Evolutionary conservation across 495 filamentous ascomycete genomes (phyloP).

Genomic region (Hyaloscypha variabilis): DNA sequence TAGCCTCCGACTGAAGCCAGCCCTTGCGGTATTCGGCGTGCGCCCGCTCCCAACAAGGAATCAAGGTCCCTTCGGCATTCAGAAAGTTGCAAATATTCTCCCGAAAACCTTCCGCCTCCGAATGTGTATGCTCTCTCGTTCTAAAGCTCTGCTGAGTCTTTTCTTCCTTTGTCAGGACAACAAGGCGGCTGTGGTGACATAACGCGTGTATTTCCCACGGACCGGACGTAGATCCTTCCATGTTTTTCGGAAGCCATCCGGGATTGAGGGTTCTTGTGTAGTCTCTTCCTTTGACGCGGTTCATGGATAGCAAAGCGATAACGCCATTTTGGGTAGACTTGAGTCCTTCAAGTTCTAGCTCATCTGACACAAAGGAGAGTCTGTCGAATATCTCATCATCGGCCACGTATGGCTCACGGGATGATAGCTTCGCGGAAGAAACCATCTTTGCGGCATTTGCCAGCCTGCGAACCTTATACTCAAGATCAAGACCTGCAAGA

Average conservation of each 20-base stretch:
- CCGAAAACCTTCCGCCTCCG: background rate
- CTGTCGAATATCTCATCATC: slow-evolving; percentile 28
- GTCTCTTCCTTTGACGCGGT: slow-evolving; percentile 17
- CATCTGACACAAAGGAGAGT: slow-evolving; percentile 22
- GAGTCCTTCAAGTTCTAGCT: slow-evolving; percentile 17
- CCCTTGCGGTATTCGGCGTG: background rate
- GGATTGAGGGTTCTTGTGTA: slow-evolving; percentile 9
- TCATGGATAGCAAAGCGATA: slow-evolving; percentile 18
- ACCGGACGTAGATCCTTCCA: slow-evolving; percentile 10
- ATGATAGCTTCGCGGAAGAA: slow-evolving; percentile 14
- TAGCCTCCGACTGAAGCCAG: background rate
- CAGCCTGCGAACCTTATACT: background rate
- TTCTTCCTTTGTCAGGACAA: slow-evolving; percentile 12
- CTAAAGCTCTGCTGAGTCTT: background rate
- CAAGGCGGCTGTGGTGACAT: slow-evolving; percentile 27
- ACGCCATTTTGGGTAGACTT: background rate
- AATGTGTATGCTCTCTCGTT: background rate
- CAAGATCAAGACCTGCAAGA: background rate
- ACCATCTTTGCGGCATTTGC: background rate
- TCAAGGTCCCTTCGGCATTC: slow-evolving; percentile 1
- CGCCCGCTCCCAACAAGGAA: slow-evolving; percentile 3
- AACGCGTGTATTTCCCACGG: slow-evolving; percentile 31
- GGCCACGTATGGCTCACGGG: slow-evolving; percentile 19
- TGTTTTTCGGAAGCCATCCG: background rate
- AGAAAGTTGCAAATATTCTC: background rate